Conservation (phyloP, 129 eudicot genomes). For the Ambrosia artemisiifolia region DNA sequence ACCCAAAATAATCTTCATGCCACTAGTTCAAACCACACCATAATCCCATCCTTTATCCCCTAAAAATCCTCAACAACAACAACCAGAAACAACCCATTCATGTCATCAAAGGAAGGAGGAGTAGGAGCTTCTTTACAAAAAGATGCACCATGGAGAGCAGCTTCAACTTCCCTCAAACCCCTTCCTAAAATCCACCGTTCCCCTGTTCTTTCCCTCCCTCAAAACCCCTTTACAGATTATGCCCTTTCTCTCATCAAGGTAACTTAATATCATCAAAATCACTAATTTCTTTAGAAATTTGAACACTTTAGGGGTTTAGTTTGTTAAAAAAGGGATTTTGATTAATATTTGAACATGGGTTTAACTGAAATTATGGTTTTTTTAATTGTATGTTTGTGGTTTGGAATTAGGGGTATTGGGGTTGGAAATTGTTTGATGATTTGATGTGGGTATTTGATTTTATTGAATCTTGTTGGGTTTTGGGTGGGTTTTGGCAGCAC, state of each 20-base stretch:
- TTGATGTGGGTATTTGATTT: constrained; percentile 17
- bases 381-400: neutral
- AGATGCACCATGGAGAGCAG: constrained; percentile 86
- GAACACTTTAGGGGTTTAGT: neutral
- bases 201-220: constrained; percentile 59
- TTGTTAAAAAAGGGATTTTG: neutral
- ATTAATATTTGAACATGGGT: constrained; percentile 5
- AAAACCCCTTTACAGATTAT: constrained; percentile 53
- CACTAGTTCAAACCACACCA: constrained; percentile 11
- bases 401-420: neutral
- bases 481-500: constrained; percentile 54
- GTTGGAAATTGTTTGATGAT: neutral
- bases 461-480: constrained; percentile 3
- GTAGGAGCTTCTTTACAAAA: constrained; percentile 48
- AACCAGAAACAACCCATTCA: neutral
- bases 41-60: neutral
- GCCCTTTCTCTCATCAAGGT: constrained; percentile 88
- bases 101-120: constrained; percentile 51
- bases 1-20: constrained; percentile 1
- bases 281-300: neutral
- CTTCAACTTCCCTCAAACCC: constrained; percentile 40
- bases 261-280: neutral
- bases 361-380: neutral
- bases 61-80: neutral
- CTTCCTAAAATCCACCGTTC: constrained; percentile 77